Conservation (phyloP, 192 early-diverging fungal genomes). For the Umbelopsis vinacea region DNA sequence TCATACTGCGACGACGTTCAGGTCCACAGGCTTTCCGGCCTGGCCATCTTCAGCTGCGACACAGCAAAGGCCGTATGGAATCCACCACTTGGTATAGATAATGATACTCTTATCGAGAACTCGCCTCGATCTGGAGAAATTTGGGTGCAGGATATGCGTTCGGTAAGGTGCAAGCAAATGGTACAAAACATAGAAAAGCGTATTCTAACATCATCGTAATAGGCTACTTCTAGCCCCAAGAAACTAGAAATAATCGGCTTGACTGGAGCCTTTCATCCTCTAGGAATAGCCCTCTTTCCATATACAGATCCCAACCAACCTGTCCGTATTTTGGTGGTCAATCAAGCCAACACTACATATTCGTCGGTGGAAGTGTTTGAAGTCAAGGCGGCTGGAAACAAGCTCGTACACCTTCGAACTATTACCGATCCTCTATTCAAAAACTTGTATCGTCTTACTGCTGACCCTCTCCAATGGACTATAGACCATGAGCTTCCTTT, state of each 20-base stretch:
- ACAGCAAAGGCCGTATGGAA: conserved; percentile 9
- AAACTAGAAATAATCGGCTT: background rate
- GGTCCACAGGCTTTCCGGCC: background rate
- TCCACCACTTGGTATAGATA: conserved; percentile 17
- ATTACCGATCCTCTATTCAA: background rate
- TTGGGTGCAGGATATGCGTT: conserved; percentile 23
- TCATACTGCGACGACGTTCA: conserved; percentile 26
- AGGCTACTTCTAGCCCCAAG: background rate
- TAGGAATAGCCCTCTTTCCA: conserved; percentile 11
- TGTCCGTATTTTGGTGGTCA: conserved; percentile 13
- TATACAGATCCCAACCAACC: background rate
- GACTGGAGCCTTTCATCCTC: conserved; percentile 17
- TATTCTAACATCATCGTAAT: background rate
- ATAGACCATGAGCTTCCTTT: background rate
- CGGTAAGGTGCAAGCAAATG: background rate
- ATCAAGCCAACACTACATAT: conserved; percentile 13
- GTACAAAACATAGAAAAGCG: too few relatives aligned
- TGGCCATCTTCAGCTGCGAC: conserved; percentile 25
- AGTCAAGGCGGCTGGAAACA: background rate
- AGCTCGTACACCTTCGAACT: conserved; percentile 6
- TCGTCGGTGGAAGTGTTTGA: conserved; percentile 23
- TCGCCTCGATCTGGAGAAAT: conserved; percentile 22
- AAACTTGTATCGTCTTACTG: conserved; percentile 20
- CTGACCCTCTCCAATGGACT: conserved; percentile 11
- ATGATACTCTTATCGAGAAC: background rate